phyloP scores from a whole-genome alignment of 2,329 filamentous ascomycete genomes.

The Aspergillus luchuensis region DNA sequence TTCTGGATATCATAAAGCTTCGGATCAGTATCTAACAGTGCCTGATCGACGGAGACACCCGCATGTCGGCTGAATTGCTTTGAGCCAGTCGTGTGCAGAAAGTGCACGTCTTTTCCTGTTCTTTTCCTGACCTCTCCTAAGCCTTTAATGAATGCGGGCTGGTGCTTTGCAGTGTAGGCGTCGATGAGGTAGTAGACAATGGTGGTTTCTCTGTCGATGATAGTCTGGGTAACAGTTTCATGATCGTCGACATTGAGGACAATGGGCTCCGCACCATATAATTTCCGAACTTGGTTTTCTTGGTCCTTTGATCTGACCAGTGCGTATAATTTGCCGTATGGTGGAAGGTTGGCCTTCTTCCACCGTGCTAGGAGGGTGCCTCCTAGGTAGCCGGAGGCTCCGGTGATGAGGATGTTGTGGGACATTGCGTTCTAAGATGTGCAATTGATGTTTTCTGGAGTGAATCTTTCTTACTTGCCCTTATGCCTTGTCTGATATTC shows the following conservation, averaged over 20 bases:
- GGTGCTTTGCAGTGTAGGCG: constrained; percentile 37
- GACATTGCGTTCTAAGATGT: not conserved
- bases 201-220: constrained; percentile 49
- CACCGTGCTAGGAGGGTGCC: constrained; percentile 49
- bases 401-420: constrained; percentile 43
- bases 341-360: constrained; percentile 40
- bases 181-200: constrained; percentile 56
- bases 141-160: constrained; percentile 46
- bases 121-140: constrained; percentile 47
- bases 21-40: constrained; percentile 42
- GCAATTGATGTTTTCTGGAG: no score
- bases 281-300: constrained; percentile 44
- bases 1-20: constrained; percentile 50
- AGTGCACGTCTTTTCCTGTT: constrained; percentile 50
- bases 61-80: constrained; percentile 56
- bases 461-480: no score
- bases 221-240: constrained; percentile 35
- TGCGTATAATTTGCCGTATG: constrained; percentile 50
- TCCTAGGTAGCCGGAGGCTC: constrained; percentile 57
- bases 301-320: constrained; percentile 52
- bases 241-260: constrained; percentile 29
- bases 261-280: constrained; percentile 49
- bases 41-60: constrained; percentile 22
- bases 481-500: no score
- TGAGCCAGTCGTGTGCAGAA: constrained; percentile 55